phyloP scores from a whole-genome alignment of 768 basidiomycete genomes.

The Psilocybe cyanescens region DNA sequence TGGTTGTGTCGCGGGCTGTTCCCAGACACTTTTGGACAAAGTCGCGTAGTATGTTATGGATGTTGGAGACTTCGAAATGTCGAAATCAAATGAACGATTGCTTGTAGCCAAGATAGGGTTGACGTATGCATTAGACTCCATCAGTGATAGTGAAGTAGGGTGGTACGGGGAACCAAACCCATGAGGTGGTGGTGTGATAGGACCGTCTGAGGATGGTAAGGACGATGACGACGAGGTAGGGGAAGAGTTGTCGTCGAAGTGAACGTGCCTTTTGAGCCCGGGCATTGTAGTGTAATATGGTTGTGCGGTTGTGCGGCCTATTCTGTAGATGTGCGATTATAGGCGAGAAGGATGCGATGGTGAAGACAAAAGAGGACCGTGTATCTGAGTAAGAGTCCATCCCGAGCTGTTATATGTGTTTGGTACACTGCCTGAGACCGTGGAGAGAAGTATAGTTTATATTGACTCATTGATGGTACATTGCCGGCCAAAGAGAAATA shows the following conservation, averaged over 20 bases:
- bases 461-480: slow-evolving; percentile 6
- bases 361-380: slow-evolving; percentile 1
- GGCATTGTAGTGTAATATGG: slow-evolving; percentile 24
- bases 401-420: slow-evolving; percentile 10
- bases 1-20: slow-evolving; percentile 39
- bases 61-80: slow-evolving; percentile 16
- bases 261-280: slow-evolving; percentile 24
- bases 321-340: neutral
- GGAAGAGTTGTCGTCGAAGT: slow-evolving; percentile 18
- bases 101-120: slow-evolving; percentile 5
- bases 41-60: slow-evolving; percentile 10
- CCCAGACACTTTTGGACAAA: slow-evolving; percentile 19
- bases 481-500: slow-evolving; percentile 1
- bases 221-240: slow-evolving; percentile 22
- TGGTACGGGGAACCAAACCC: slow-evolving; percentile 17
- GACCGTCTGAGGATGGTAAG: slow-evolving; percentile 9
- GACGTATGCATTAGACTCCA: neutral
- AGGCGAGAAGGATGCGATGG: slow-evolving; percentile 4
- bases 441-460: neutral
- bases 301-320: neutral
- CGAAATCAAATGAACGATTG: slow-evolving; percentile 11
- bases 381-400: neutral
- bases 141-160: slow-evolving; percentile 4
- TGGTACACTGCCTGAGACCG: slow-evolving; percentile 2
- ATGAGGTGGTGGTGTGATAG: slow-evolving; percentile 15